Base-by-base conservation (phyloP, 2,329 filamentous ascomycete genomes). In the Colletotrichum sp. region DNA sequence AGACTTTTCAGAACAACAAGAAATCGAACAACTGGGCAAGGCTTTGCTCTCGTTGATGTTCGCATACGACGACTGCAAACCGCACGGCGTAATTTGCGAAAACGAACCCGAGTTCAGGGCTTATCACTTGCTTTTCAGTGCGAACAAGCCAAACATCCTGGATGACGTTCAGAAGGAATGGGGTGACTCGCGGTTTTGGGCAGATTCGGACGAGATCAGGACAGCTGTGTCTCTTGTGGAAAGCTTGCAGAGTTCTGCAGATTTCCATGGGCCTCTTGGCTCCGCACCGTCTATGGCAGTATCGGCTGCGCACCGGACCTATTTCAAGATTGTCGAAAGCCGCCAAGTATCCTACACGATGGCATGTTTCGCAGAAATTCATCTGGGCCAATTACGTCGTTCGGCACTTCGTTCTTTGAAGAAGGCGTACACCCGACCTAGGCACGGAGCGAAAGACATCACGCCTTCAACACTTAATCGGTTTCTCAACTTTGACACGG, bases 361-460 rank as follows among this genome's bases (percentile, higher is more conserved):
- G 91, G 92, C 92, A 16, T 94, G 92, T 79, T 90, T 94, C 76
- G 92, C 92, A 8, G 92, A 94, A 80, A 90, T 92, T n/a, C 91
- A 93, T 80, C 93, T 94, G 74, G 90, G 90, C 55, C 86, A 88
- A 44, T 85, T 93, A 36, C 91, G 92, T 55, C 90, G 91, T 70
- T 87, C 89, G 15, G 89, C 93, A 19, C 81, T 94, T 22, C 88
- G 88, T 70, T 88, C 89, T 19, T 84, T 93, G 27, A 88, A 90
- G 67, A 87, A 85, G 71, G 87, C 90, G 2, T 91, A 92, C 77
- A 87, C 89, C 3, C 88, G 91, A 72, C 90, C 90, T 29, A 88
- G 90, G 75, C 89, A 90, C 68, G 87, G 89, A 8, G 88, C 91
- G 4, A 91, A 90, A 78, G 92, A 93, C 77, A 88, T 93, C 62